Evolutionary conservation across 768 basidiomycete species (phyloP).

Genomic region (Suillus bovinus): DNA sequence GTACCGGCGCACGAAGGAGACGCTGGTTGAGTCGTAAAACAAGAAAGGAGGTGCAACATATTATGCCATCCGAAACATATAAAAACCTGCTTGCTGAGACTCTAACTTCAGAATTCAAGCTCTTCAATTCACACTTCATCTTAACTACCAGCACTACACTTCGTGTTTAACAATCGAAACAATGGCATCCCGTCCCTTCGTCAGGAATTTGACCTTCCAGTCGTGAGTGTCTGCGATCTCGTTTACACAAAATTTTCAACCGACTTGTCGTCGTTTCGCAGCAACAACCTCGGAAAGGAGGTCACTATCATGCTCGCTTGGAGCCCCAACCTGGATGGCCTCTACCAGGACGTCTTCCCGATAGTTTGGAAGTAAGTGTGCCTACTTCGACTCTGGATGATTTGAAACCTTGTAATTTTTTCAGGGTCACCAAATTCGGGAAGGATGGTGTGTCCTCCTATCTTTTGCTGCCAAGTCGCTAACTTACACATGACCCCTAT

Average conservation of each 20-base stretch:
- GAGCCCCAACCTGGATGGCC: neutral
- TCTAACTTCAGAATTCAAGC: neutral
- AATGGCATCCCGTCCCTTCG: neutral
- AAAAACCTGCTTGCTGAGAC: neutral
- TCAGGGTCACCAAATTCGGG: neutral
- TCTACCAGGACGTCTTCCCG: neutral
- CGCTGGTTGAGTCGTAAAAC: neutral
- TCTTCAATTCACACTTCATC: neutral
- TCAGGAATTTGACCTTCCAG: neutral
- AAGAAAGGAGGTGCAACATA: neutral
- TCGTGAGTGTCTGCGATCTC: neutral
- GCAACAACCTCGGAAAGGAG: neutral
- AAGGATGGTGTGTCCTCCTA: too few relatives aligned
- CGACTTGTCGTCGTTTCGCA: neutral
- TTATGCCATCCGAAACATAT: neutral
- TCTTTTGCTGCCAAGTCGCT: neutral
- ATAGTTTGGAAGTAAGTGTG: constrained; percentile 3
- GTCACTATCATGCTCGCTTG: neutral
- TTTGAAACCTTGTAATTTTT: neutral
- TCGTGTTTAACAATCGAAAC: neutral
- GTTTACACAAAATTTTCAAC: neutral
- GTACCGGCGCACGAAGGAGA: neutral
- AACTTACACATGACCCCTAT: neutral
- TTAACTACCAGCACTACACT: neutral
- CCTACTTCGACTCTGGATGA: neutral